Evolutionary conservation across 176 grass and related monocot species (phyloP), one percentile per base, ranked within the genome.

Genomic region (Aechmea fasciata): DNA sequence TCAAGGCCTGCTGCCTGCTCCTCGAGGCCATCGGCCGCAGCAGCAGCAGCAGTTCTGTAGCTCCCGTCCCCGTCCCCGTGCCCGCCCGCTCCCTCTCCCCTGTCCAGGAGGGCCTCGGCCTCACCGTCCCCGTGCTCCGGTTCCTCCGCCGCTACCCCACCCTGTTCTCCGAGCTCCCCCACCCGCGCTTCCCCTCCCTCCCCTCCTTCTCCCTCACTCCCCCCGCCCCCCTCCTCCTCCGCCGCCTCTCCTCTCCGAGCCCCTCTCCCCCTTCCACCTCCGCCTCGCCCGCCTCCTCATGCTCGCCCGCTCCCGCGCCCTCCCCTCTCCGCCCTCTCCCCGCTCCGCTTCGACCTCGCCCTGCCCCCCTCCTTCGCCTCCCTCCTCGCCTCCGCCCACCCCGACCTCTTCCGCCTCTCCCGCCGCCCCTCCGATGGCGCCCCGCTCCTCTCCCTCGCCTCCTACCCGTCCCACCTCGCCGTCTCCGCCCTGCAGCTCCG

Each of bases 101-200:
- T 53, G 78, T 96, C 57, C 92, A 91, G 70, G 89, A 96, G 66
- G 53, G 66, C 13, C 92, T 96, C 0, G 88, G 88, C 29, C 83
- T 96, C 47, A 96, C 88, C 1, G 65, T 96, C 20, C 85, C 88
- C 52, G 88, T 96, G 22, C 88, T 89, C 52, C 88, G 92, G 26
- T 96, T 96, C 88, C 88, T 96, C 67, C 92, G 92, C 75, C 88
- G 92, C 69, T 85, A 87, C 66, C 88, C 92, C 9, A 91, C 85
- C 50, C 85, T 96, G 69, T 96, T 96, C 72, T 7, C 69, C 49
- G 92, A 96, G 79, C 63, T 52, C 5, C 83, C 75, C 13, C 92
- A 96, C 63, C 88, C 88, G 19, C 85, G 78, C 66, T 96, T 75
- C 79, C 88, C 92, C 65, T 82, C 92, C 50, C 80, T 96, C 69